Evolutionary conservation across 2,329 filamentous ascomycete genomes (phyloP), one percentile per base, ranked within the genome.

Genomic region (Xylaria sp.): DNA sequence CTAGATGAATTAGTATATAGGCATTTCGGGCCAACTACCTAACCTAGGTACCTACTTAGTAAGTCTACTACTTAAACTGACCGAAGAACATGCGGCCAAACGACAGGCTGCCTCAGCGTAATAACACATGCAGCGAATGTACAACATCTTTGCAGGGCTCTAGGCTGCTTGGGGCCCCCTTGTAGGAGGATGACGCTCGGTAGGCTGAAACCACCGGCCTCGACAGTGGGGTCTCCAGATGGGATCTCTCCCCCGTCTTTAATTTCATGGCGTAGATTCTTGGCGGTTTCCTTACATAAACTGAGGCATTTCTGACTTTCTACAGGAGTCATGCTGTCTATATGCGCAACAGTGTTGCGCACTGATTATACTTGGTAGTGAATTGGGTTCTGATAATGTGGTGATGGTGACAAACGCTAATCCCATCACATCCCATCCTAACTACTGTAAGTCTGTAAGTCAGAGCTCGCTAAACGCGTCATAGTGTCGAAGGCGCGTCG

Each of bases 191-290:
- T 17, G 38, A 14, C 56, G 31, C 53, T 61, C 46, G 42, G 42
- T 57, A 47, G 60, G 60, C 60, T 65, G 63, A 65, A 65, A 65
- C 63, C 45, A 38, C 52, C 54, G 60, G 60, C 12, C n/a, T 57
- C 28, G 37, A 50, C 23, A n/a, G 63, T 65, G 60, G 63, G 50
- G 56, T 50, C 40, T 28, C 21, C 15, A 37, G 33, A 37, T 54
- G 43, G 53, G 21, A 53, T 56, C 15, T 50, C 35, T 23, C 19
- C 33, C 31, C 57, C 57, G 28, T 54, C n/a, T 57, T 50, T 37
- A 33, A 33, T 38, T 58, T 23, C 51, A 37, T 42, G 31, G 31
- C 31, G 25, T 38, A 15, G 31, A 31, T 23, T 47, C 40, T 35
- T 40, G 19, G 45, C 28, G 28, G 28, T 31, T 31, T 4, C 28